These are phyloP conservation scores for Neurospora sp. DNA, from an alignment of 495 filamentous ascomycete genomes.

Conservation along the genomic window DNA sequence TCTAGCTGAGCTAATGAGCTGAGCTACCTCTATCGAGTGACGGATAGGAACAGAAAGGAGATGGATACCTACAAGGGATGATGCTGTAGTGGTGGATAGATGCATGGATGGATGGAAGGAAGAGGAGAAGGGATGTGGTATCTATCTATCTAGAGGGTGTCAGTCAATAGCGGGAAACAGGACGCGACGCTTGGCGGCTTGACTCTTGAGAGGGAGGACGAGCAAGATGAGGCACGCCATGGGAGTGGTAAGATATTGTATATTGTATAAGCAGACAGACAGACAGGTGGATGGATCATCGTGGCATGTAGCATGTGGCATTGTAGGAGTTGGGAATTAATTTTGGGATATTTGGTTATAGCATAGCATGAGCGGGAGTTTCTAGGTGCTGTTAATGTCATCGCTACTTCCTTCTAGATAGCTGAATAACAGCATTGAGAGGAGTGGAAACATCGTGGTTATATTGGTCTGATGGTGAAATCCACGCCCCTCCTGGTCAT, in stretches of 20 bases:
- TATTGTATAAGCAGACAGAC: not conserved
- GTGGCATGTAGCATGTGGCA: not conserved
- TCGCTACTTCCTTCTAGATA: not conserved
- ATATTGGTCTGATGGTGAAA: not conserved
- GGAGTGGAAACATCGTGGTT: not conserved
- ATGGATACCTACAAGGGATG: too few relatives aligned
- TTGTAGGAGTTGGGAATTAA: not conserved
- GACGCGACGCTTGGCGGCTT: too few relatives aligned
- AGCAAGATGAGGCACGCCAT: too few relatives aligned
- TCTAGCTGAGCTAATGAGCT: slow-evolving; percentile 10
- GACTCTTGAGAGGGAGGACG: too few relatives aligned
- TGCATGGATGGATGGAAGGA: too few relatives aligned
- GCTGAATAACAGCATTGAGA: not conserved
- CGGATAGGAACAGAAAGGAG: too few relatives aligned
- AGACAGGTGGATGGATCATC: not conserved
- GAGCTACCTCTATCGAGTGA: too few relatives aligned
- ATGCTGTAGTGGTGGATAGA: too few relatives aligned
- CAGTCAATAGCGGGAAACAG: too few relatives aligned
- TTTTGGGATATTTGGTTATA: not conserved
- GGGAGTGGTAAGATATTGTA: not conserved
- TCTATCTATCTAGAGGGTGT: too few relatives aligned
- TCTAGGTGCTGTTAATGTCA: not conserved
- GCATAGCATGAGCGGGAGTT: not conserved
- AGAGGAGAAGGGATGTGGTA: too few relatives aligned
- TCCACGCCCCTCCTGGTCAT: not conserved